Conservation (phyloP, 306 rosid species). For the Trifolium pratense region DNA sequence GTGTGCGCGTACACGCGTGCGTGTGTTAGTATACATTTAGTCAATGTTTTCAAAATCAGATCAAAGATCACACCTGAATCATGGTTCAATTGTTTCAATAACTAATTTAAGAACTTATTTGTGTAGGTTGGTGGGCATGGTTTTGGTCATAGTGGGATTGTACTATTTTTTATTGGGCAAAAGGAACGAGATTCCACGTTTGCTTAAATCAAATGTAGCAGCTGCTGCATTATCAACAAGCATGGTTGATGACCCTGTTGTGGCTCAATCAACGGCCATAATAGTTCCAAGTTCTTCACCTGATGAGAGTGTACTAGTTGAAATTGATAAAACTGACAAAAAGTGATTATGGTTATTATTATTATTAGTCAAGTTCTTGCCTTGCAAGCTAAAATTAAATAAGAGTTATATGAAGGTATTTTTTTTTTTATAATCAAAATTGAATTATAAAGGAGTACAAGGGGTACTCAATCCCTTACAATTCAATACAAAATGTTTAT, state of each 20-base stretch:
- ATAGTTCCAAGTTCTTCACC: slow-evolving; percentile 48
- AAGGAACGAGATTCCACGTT: slow-evolving; percentile 33
- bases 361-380: background rate
- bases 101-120: background rate
- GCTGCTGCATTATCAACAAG: slow-evolving; percentile 26
- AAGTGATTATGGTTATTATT: background rate
- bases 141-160: slow-evolving; percentile 60
- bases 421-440: too few relatives aligned
- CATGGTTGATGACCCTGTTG: slow-evolving; percentile 28
- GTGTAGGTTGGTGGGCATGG: slow-evolving; percentile 66
- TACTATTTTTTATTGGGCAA: slow-evolving; percentile 72
- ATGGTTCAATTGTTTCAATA: too few relatives aligned
- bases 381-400: background rate
- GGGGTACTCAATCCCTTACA: too few relatives aligned
- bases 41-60: too few relatives aligned
- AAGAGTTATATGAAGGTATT: background rate
- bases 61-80: too few relatives aligned
- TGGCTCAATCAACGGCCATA: slow-evolving; percentile 31
- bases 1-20: too few relatives aligned
- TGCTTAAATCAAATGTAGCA: slow-evolving; percentile 21
- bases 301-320: background rate
- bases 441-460: too few relatives aligned
- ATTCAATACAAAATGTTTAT: too few relatives aligned
- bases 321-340: background rate
- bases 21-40: too few relatives aligned